phyloP scores from a whole-genome alignment of 1,284 basidiomycete genomes.

The Vanrija humicola region DNA sequence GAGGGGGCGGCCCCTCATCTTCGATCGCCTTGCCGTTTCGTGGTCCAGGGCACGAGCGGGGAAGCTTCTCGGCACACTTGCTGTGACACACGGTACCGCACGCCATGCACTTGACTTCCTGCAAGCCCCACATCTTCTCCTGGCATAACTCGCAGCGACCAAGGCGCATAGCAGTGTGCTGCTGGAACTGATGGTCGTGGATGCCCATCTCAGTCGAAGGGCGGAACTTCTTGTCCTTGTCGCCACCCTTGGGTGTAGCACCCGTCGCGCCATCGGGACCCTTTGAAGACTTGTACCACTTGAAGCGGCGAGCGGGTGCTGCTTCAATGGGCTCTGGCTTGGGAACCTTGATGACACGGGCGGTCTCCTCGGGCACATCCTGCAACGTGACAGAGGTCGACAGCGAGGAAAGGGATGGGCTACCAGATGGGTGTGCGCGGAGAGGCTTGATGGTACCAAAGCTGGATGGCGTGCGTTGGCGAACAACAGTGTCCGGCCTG shows the following conservation, averaged over 20 bases:
- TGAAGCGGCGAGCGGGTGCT: constrained; percentile 52
- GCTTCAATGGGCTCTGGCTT: constrained; percentile 51
- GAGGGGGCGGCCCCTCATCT: constrained; percentile 53
- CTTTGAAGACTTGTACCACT: constrained; percentile 53
- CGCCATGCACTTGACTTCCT: constrained; percentile 68
- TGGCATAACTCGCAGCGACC: constrained; percentile 91
- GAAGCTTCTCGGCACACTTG: constrained; percentile 50
- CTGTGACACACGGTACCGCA: constrained; percentile 53
- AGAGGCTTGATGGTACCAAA: constrained; percentile 10
- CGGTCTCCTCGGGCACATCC: constrained; percentile 48
- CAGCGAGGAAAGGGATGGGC: constrained; percentile 48
- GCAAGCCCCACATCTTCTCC: constrained; percentile 98
- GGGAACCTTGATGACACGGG: constrained; percentile 46
- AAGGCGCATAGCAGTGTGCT: constrained; percentile 80
- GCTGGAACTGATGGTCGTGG: constrained; percentile 80
- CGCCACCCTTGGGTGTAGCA: constrained; percentile 2
- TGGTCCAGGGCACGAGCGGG: constrained; percentile 33
- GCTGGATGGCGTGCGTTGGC: constrained; percentile 22
- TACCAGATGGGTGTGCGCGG: constrained; percentile 39
- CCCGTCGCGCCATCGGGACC: background rate
- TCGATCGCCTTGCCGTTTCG: constrained; percentile 20
- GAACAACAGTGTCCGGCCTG: constrained; percentile 43
- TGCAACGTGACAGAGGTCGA: constrained; percentile 38
- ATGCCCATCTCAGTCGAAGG: constrained; percentile 47
- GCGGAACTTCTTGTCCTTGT: constrained; percentile 21